Base-by-base conservation (phyloP, 2,329 filamentous ascomycete species). In the Aspergillus puulaauensis region DNA sequence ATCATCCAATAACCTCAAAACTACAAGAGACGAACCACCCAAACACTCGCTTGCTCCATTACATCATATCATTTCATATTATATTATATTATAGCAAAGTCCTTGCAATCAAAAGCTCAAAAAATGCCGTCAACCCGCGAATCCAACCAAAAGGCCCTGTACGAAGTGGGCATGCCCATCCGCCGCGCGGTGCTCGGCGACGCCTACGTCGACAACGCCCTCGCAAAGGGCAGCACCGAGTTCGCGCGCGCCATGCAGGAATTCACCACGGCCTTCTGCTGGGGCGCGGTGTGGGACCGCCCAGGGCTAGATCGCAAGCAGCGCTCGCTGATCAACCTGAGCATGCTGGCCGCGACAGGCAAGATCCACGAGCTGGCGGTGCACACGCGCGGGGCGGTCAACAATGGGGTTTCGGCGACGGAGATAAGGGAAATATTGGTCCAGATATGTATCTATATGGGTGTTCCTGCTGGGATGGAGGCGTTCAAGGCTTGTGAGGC, bases 271-370 rank as follows among this genome's bases (percentile, higher is more conserved):
- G 57, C 44, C 21, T 57, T 14, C 14, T 53, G 57, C 23, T 63
- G 57, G 57, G 59, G 57, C 15, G n/a, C 39, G 9, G 48, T 60
- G 1, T 60, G 55, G 61, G 41, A 33, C 3, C 54, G 59, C 1
- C 57, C 61, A 0, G 59, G 59, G 0, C 54, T 62, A 1, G 45
- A 45, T 3, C 43, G 56, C 31, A 54, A 51, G 14, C 24, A 58
- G 24, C 17, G 50, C 9, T 43, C 19, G 4, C 12, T 54, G 9
- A 23, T 54, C 14, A 49, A 86, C 66, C 82, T 87, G 47, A 83
- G 79, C 52, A 86, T 87, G 82, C 76, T 87, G 40, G 81, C 80
- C 66, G 82, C 83, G 1, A 75, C 85, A 52, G 86, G 86, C 61
- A 76, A 82, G 3, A 75, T 74, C 3, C 78, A 82, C 0, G 85